phyloP scores from a whole-genome alignment of 1,284 basidiomycete species.

The Meira nashicola region DNA sequence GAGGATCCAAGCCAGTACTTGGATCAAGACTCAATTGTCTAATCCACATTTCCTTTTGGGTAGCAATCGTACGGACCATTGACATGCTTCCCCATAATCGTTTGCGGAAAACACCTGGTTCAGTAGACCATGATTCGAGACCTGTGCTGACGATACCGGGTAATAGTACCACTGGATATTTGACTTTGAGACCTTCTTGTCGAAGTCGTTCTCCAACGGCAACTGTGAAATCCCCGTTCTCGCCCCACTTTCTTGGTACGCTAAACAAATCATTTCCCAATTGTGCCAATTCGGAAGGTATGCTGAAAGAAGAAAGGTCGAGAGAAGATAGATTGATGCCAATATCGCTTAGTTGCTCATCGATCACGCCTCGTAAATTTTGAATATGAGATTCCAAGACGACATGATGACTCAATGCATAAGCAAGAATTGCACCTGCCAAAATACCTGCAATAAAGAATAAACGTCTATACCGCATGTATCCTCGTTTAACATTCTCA shows the following conservation, averaged over 20 bases:
- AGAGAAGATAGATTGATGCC: slow-evolving; percentile 34
- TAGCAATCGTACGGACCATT: slow-evolving; percentile 80
- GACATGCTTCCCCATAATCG: slow-evolving; percentile 55
- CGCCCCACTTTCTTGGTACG: slow-evolving; percentile 39
- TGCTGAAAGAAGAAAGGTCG: slow-evolving; percentile 24
- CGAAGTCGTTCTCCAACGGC: slow-evolving; percentile 34
- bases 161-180: slow-evolving; percentile 49
- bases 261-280: slow-evolving; percentile 42
- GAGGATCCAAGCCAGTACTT: slow-evolving; percentile 79
- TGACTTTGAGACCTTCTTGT: slow-evolving; percentile 30
- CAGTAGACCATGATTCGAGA: slow-evolving; percentile 49
- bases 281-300: slow-evolving; percentile 44
- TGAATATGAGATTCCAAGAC: slow-evolving; percentile 37
- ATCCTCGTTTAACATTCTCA: slow-evolving; percentile 16
- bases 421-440: slow-evolving; percentile 34
- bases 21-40: slow-evolving; percentile 83
- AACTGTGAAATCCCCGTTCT: slow-evolving; percentile 40
- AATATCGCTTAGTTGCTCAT: slow-evolving; percentile 37
- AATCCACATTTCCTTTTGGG: slow-evolving; percentile 83
- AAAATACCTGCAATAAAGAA: slow-evolving; percentile 37
- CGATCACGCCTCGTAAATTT: slow-evolving; percentile 28
- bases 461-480: slow-evolving; percentile 37
- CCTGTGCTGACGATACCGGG: slow-evolving; percentile 50
- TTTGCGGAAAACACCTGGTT: slow-evolving; percentile 44
- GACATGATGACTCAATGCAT: slow-evolving; percentile 25